Evolutionary conservation across 345 rosid genomes (phyloP).

Genomic region (Pistacia vera): DNA sequence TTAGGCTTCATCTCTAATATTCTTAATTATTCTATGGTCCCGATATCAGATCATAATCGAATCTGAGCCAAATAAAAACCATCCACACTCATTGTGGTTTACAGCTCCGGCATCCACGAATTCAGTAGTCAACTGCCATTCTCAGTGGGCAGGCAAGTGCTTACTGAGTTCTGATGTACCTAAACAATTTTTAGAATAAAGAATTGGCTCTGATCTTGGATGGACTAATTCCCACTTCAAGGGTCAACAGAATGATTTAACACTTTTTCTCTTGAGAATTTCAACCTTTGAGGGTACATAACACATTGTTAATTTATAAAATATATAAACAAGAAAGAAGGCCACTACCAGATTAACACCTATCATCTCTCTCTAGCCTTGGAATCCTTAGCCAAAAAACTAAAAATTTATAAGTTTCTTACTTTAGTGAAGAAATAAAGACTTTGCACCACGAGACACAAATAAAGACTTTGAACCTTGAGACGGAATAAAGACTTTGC

Average conservation of each 20-base stretch:
- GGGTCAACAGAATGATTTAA: slow-evolving; percentile 14
- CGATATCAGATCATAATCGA: background rate
- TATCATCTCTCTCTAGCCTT: background rate
- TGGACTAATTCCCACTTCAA: slow-evolving; percentile 19
- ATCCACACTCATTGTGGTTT: background rate
- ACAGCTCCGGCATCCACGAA: background rate
- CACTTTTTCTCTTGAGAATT: background rate
- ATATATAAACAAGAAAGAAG: background rate
- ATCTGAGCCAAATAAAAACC: background rate
- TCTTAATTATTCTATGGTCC: background rate
- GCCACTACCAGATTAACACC: slow-evolving; percentile 1
- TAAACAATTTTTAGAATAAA: background rate
- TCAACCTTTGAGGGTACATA: slow-evolving; percentile 10
- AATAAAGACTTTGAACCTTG: too few species aligned
- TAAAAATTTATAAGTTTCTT: too few species aligned
- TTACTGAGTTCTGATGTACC: background rate
- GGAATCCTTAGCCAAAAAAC: too few species aligned
- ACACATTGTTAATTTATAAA: slow-evolving; percentile 14
- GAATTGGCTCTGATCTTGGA: slow-evolving; percentile 7
- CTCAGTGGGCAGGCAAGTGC: background rate
- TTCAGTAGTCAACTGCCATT: background rate
- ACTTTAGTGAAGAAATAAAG: too few species aligned
- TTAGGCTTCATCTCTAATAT: background rate
- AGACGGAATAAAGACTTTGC: background rate
- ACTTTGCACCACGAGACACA: too few species aligned